Conservation (phyloP, 2,329 filamentous ascomycete genomes). For the Verticillium nonalfalfae region DNA sequence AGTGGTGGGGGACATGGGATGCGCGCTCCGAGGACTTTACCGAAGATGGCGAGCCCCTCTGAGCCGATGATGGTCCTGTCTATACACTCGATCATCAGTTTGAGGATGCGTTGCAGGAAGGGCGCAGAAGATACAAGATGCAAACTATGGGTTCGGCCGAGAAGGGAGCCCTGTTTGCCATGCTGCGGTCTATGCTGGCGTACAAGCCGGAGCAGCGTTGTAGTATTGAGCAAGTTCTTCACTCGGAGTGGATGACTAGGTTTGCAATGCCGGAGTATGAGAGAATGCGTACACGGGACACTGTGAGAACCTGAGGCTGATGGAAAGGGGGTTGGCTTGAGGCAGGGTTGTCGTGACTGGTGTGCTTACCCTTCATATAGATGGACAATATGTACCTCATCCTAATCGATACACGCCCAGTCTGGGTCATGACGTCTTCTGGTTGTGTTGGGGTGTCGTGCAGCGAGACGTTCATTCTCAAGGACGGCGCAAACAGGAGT, state of each 20-base stretch:
- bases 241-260: not conserved
- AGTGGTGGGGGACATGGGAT: slow-evolving; percentile 17
- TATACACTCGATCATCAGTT: not conserved
- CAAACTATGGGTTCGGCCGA: not conserved
- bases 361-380: too few relatives aligned
- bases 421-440: too few relatives aligned
- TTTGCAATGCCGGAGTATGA: not conserved
- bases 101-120: slow-evolving; percentile 2
- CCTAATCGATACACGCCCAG: too few relatives aligned
- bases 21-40: not conserved
- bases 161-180: slow-evolving; percentile 1
- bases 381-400: too few relatives aligned
- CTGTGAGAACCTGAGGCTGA: too few relatives aligned
- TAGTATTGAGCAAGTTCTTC: not conserved
- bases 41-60: not conserved
- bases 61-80: not conserved
- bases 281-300: too few relatives aligned
- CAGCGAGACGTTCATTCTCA: too few relatives aligned
- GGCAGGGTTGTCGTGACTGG: too few relatives aligned
- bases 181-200: slow-evolving; percentile 5
- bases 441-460: too few relatives aligned
- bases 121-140: not conserved
- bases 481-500: too few relatives aligned
- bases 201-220: slow-evolving; percentile 3
- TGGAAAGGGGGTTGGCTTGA: too few relatives aligned